These are phyloP conservation scores for Coniochaeta ligniaria DNA, from an alignment of 2,329 filamentous ascomycete species.

Conservation along the genomic window DNA sequence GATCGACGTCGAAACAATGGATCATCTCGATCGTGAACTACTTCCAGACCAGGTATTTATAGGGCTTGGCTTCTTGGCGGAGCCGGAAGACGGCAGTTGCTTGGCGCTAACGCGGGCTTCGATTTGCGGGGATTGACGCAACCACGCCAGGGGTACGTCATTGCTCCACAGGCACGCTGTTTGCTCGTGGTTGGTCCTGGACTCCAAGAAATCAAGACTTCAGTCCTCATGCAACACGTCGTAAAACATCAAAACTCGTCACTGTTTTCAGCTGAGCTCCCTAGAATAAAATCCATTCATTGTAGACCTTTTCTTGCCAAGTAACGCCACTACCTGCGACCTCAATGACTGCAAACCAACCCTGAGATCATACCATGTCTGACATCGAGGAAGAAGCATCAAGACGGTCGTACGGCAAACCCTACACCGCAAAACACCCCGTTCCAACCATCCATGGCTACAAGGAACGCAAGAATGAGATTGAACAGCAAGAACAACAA, in stretches of 20 bases:
- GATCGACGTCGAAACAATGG: no score
- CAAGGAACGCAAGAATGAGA: conserved; percentile 34
- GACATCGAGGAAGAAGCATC: conserved; percentile 23
- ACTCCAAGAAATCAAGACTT: background rate
- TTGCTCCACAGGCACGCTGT: background rate
- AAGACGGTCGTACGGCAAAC: conserved; percentile 26
- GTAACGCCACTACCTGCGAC: background rate
- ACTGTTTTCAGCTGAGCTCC: background rate
- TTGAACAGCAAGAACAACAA: conserved; percentile 30
- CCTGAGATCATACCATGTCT: conserved; percentile 19
- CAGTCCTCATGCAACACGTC: background rate
- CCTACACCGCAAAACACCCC: conserved; percentile 34
- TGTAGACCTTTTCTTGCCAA: background rate
- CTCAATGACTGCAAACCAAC: background rate
- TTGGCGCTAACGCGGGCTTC: background rate
- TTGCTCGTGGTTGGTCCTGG: background rate
- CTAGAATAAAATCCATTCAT: background rate
- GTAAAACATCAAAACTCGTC: background rate
- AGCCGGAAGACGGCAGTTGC: background rate
- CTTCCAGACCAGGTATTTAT: background rate
- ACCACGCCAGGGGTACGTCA: background rate
- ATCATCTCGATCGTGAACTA: background rate
- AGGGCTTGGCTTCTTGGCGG: background rate
- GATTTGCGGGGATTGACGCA: background rate
- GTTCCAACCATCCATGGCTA: conserved; percentile 43